Percentiles rank a stretch among this genome's conserved stretches.
Evolutionary conservation across 176 grass and related monocot genomes (phyloP).

Genomic region (Avena sativa): DNA sequence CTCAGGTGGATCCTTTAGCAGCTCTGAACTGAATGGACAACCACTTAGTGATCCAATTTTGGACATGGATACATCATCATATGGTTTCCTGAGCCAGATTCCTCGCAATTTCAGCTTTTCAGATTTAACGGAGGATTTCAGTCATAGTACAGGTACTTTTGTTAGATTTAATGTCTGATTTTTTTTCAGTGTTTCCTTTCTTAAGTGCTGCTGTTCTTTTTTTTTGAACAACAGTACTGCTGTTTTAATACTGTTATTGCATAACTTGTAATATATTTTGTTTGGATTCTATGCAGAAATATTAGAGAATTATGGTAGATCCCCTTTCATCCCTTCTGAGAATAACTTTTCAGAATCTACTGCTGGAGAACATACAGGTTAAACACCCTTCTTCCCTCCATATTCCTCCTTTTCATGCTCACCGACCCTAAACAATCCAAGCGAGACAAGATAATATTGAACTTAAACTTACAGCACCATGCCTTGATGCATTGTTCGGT

Average conservation of each 20-base stretch:
- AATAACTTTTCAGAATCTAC: conserved; percentile 80
- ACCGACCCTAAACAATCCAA: conserved; percentile 21
- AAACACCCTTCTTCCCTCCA: conserved; percentile 16
- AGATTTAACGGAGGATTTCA: conserved; percentile 94
- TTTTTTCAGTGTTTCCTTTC: conserved; percentile 11
- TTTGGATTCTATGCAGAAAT: conserved; percentile 70
- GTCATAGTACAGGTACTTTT: conserved; percentile 81
- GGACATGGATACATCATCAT: conserved; percentile 79
- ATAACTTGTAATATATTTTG: conserved; percentile 26
- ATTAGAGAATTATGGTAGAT: conserved; percentile 96
- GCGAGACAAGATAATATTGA: neutral
- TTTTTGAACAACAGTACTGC: neutral
- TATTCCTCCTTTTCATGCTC: neutral
- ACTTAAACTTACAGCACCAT: conserved; percentile 30
- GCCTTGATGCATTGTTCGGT: conserved; percentile 24
- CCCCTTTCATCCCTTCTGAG: conserved; percentile 88
- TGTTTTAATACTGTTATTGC: conserved; percentile 9
- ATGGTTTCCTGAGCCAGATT: conserved; percentile 92
- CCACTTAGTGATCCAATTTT: conserved; percentile 61
- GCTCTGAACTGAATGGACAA: conserved; percentile 84
- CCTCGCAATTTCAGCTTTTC: conserved; percentile 98
- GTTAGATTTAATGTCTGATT: conserved; percentile 10
- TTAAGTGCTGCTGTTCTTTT: conserved; percentile 8
- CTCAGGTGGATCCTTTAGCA: conserved; percentile 84
- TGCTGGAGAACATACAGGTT: conserved; percentile 67